phyloP scores from a whole-genome alignment of 306 rosid species.

The Acacia confusa region DNA sequence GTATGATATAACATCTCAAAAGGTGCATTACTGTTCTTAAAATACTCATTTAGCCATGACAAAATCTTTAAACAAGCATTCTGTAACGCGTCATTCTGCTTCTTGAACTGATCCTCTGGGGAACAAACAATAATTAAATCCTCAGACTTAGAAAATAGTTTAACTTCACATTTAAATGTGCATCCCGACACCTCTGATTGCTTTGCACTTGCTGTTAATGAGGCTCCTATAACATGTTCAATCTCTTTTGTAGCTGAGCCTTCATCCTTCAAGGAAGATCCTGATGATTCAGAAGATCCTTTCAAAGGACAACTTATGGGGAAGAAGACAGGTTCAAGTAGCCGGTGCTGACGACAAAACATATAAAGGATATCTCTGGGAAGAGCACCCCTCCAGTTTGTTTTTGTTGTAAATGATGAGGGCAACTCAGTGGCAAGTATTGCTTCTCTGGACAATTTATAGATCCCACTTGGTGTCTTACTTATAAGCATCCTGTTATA shows the following conservation, averaged over 20 bases:
- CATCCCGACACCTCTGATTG: constrained; percentile 44
- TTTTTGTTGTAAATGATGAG: constrained; percentile 57
- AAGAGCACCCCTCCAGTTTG: constrained; percentile 87
- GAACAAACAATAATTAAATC: constrained; percentile 67
- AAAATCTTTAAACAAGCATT: constrained; percentile 74
- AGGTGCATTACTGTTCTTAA: constrained; percentile 47
- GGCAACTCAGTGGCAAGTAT: constrained; percentile 78
- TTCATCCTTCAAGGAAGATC: constrained; percentile 51
- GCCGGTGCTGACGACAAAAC: constrained; percentile 86
- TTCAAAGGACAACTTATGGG: constrained; percentile 38
- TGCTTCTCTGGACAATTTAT: constrained; percentile 86
- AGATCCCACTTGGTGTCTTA: constrained; percentile 84
- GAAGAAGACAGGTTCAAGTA: constrained; percentile 70
- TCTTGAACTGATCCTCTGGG: constrained; percentile 61
- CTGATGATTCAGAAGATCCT: constrained; percentile 49
- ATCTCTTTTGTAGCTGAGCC: constrained; percentile 38
- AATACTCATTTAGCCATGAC: constrained; percentile 66
- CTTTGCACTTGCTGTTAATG: constrained; percentile 39
- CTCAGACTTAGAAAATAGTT: constrained; percentile 56
- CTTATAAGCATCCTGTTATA: constrained; percentile 77
- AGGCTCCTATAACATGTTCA: constrained; percentile 40
- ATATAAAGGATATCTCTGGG: constrained; percentile 81
- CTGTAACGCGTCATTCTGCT: constrained; percentile 79
- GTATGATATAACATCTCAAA: constrained; percentile 49
- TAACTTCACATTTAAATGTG: constrained; percentile 64